Base-by-base conservation (phyloP, 23 red algal genomes). In the Agarophyton chilense region DNA sequence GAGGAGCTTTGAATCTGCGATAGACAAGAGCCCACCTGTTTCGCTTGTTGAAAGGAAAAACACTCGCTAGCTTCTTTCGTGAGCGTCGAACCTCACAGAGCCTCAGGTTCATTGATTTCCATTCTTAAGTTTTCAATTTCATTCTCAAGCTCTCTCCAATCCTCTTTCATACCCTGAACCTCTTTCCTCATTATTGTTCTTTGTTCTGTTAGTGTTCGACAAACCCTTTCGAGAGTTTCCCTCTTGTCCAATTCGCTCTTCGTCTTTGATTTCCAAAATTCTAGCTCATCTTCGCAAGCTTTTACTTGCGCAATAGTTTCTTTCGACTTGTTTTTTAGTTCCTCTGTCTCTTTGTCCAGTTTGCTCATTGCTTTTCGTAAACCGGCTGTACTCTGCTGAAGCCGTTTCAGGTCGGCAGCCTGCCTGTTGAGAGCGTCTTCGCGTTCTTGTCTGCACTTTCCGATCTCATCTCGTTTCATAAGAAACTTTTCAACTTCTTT, bases 111-210 rank as follows among this genome's bases (percentile, higher is more conserved):
- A 39, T 68, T 87, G 10, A 87, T 87, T 44, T 75, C 82, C 62
- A 87, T 68, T 87, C 82, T 52, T 41, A 87, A 49, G 49, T 87
- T 73, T 46, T 87, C 82, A 52, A 87, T 87, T 35, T 87, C 82
- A 38, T 72, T 72, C 49, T 87, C 82, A 19, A 87, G 82, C 62
- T 70, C 29, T 36, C 62, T 49, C 82, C 82, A 87, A 49, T 40
- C 82, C 34, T 58, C 62, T 21, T 87, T 58, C 82, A 74, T 87
- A 10, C 34, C 44, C 44, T 87, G 82, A 32, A 87, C 82, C 29
- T 87, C 82, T 65, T 87, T 87, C 65, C 65, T 53, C 82, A 87
- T 73, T 40, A 87, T 75, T 26, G 61, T 68, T 72, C 82, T 74
- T 72, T 87, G 64, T 25, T 87, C 82, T 4, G 82, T 87, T 35